A percentile compares a stretch with the other conserved stretches of the same genome.
Evolutionary conservation across 495 filamentous ascomycete genomes (phyloP).

Genomic region (Aspergillus wentii): DNA sequence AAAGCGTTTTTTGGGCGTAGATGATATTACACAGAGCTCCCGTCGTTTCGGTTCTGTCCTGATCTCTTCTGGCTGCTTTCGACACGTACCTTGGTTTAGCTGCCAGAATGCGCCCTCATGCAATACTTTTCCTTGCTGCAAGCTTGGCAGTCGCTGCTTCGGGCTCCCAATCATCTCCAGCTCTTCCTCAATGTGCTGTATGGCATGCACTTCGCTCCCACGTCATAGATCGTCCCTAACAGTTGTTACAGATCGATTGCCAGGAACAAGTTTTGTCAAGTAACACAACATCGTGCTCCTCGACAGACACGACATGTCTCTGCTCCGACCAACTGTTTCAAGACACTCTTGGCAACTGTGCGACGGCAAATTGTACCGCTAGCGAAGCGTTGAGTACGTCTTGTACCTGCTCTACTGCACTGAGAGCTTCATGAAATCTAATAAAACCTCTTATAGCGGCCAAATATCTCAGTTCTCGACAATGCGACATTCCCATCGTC

Average conservation of each 20-base stretch:
- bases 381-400: background rate
- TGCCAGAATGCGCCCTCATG: background rate
- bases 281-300: background rate
- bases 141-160: background rate
- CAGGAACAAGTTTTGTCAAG: background rate
- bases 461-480: conserved; percentile 10
- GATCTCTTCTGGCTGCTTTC: too few relatives aligned
- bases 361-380: background rate
- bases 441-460: background rate
- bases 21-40: too few relatives aligned
- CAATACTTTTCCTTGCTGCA: background rate
- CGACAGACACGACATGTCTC: background rate
- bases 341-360: background rate
- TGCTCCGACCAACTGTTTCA: background rate
- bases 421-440: background rate
- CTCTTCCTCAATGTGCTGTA: background rate
- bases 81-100: too few relatives aligned
- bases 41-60: too few relatives aligned
- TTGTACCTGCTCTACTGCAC: background rate
- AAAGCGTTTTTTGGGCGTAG: too few relatives aligned
- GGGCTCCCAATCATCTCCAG: background rate
- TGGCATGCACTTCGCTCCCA: background rate
- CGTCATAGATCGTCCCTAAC: background rate
- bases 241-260: background rate
- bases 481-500: conserved; percentile 15